A percentile compares a stretch with the other conserved stretches of the same genome.
These are phyloP conservation scores for Tilletia caries DNA, from an alignment of 1,284 basidiomycete species.

Conservation along the genomic window DNA sequence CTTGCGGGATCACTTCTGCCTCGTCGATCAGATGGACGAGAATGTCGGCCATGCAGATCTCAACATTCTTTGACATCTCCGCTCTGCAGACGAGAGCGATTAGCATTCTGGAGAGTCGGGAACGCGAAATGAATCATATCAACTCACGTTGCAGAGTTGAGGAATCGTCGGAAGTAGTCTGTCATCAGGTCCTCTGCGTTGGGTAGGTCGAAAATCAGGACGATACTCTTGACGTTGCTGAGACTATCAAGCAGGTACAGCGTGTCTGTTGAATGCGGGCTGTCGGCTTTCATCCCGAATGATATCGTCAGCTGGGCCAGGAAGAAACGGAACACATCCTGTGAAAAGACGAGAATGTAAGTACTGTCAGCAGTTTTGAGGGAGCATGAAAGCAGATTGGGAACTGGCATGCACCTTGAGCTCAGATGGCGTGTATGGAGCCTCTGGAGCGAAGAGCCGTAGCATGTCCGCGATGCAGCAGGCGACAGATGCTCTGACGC, in stretches of 20 bases:
- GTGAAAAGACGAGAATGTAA: conserved; percentile 5
- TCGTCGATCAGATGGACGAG: conserved; percentile 87
- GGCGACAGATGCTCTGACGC: conserved; percentile 86
- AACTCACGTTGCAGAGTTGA: conserved; percentile 67
- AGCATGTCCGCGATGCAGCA: conserved; percentile 93
- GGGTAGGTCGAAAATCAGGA: conserved; percentile 85
- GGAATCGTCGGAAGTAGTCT: conserved; percentile 78
- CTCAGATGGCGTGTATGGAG: conserved; percentile 83
- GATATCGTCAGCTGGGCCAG: conserved; percentile 39
- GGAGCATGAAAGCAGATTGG: neutral
- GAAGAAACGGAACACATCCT: conserved; percentile 62
- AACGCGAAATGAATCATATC: neutral
- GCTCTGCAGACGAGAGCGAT: conserved; percentile 16
- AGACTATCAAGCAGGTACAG: conserved; percentile 83
- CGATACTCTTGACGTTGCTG: conserved; percentile 88
- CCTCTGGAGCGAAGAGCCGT: conserved; percentile 89
- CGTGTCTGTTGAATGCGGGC: conserved; percentile 35
- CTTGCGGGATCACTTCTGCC: conserved; percentile 67
- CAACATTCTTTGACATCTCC: conserved; percentile 70
- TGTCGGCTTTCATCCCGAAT: conserved; percentile 17
- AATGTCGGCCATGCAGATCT: conserved; percentile 82
- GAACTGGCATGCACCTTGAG: conserved; percentile 58
- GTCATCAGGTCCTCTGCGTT: conserved; percentile 79
- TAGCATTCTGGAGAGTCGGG: neutral
- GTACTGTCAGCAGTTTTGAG: neutral